Base-by-base conservation (phyloP, 2,329 filamentous ascomycete species). In the Dichotomopilus funicola region DNA sequence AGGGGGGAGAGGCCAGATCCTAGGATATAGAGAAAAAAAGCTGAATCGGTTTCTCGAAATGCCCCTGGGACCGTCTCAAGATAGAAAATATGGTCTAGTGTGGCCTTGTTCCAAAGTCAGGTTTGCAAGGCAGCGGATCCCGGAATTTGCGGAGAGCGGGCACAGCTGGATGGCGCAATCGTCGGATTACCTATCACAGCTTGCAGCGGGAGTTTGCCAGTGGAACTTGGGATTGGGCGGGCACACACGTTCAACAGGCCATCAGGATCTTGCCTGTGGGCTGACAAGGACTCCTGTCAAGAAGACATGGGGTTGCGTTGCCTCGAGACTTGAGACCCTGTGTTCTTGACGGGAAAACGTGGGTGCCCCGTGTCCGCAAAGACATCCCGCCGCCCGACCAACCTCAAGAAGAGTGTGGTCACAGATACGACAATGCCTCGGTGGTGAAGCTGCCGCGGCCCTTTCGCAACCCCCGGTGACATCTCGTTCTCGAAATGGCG, bases 121-220 rank as follows among this genome's bases (percentile, higher is more conserved):
- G 52, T 36, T 33, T 54, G 44, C 42, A 51, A 38, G 50, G 46
- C 51, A 59, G 57, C 59, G 57, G 61, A 51, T 52, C 52, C 49
- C 53, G 53, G 59, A 53, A 53, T 31, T 33, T 49, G 55, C 53
- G 58, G 47, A 54, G 55, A 52, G 60, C 57, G 57, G 58, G 49
- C 51, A 61, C 53, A 46, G 44, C 41, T 35, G 49, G 53, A 63
- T 63, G 60, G 61, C 61, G 61, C 61, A 59, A 63, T 63, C 59
- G 60, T 13, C 49, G 42, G 49, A 53, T 58, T 61, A 41, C 61
- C 61, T 62, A 59, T 60, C 60, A 60, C 50, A 58, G 59, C 57
- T 59, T 61, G 56, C 49, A 57, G 54, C 45, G 45, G 53, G 40
- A 42, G 42, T 54, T 41, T 44, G 48, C 10, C 38, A 54, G 53